Conservation (phyloP, 2,329 filamentous ascomycete species). For the Mollisiaceae sp. region DNA sequence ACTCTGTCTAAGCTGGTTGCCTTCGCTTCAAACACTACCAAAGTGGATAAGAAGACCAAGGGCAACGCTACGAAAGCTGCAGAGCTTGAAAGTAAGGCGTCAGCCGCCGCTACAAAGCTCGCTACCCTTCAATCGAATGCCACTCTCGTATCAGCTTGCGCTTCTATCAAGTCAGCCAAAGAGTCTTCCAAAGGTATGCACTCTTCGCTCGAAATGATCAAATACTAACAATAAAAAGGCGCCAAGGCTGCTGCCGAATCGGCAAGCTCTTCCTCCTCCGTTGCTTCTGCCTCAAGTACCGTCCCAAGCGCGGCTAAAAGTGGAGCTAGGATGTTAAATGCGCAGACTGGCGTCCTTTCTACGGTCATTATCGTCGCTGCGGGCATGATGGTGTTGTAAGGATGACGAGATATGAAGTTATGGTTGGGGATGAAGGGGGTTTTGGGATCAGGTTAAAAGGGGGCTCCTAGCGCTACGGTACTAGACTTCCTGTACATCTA, state of each 20-base stretch:
- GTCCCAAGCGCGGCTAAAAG: conserved; percentile 20
- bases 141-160: conserved; percentile 43
- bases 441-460: neutral
- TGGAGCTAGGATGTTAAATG: conserved; percentile 25
- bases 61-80: conserved; percentile 45
- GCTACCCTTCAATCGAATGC: conserved; percentile 43
- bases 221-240: conserved; percentile 14
- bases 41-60: conserved; percentile 43
- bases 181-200: conserved; percentile 35
- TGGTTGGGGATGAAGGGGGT: neutral
- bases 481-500: conserved; percentile 5
- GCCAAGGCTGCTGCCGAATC: conserved; percentile 20
- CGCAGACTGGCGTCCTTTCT: conserved; percentile 27
- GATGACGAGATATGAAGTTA: neutral
- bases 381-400: conserved; percentile 33
- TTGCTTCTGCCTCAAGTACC: conserved; percentile 18
- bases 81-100: conserved; percentile 43
- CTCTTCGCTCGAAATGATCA: neutral
- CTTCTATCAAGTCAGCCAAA: conserved; percentile 40
- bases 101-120: conserved; percentile 39
- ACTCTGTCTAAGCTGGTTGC: conserved; percentile 35
- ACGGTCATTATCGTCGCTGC: conserved; percentile 29
- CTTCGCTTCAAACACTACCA: conserved; percentile 42
- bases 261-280: conserved; percentile 15
- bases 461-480: neutral